Percentiles rank a stretch among this genome's conserved stretches.
Conservation (phyloP, 2,329 filamentous ascomycete species). For the Aspergillus fumigatus region DNA sequence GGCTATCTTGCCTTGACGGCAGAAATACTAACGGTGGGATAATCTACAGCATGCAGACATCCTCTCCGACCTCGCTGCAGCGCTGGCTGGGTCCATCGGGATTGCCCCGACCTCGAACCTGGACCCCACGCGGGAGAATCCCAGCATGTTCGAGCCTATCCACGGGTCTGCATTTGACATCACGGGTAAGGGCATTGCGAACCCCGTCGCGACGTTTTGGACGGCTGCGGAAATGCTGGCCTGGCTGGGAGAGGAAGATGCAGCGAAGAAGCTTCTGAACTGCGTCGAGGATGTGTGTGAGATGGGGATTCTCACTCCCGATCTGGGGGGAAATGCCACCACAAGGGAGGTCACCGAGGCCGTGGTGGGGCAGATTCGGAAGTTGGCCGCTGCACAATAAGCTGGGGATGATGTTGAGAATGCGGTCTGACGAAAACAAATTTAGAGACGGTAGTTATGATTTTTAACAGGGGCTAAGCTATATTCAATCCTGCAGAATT, state of each 20-base stretch:
- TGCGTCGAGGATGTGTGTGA: slow-evolving; percentile 59
- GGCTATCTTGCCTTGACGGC: not conserved
- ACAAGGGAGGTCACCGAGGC: slow-evolving; percentile 59
- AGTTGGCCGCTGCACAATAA: slow-evolving; percentile 21
- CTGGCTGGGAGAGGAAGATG: slow-evolving; percentile 58
- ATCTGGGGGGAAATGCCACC: slow-evolving; percentile 55
- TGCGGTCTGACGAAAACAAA: too few species aligned
- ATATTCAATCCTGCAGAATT: too few species aligned
- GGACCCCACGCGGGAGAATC: slow-evolving; percentile 58
- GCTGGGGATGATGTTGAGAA: too few species aligned
- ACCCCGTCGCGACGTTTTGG: slow-evolving; percentile 65
- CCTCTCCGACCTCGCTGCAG: slow-evolving; percentile 65
- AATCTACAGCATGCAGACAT: slow-evolving; percentile 54
- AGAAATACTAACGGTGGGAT: slow-evolving; percentile 6
- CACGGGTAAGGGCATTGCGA: slow-evolving; percentile 56
- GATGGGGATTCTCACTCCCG: slow-evolving; percentile 51
- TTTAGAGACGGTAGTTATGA: too few species aligned
- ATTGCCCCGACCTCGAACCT: slow-evolving; percentile 68
- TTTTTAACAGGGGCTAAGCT: too few species aligned
- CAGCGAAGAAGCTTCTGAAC: slow-evolving; percentile 54
- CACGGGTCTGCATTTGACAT: slow-evolving; percentile 64
- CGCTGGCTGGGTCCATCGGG: slow-evolving; percentile 65
- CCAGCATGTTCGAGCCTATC: slow-evolving; percentile 61
- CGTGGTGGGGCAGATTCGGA: slow-evolving; percentile 50
- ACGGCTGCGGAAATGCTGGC: slow-evolving; percentile 64